Evolutionary conservation across 495 filamentous ascomycete genomes (phyloP).

Genomic region (Lophiotrema nucula): DNA sequence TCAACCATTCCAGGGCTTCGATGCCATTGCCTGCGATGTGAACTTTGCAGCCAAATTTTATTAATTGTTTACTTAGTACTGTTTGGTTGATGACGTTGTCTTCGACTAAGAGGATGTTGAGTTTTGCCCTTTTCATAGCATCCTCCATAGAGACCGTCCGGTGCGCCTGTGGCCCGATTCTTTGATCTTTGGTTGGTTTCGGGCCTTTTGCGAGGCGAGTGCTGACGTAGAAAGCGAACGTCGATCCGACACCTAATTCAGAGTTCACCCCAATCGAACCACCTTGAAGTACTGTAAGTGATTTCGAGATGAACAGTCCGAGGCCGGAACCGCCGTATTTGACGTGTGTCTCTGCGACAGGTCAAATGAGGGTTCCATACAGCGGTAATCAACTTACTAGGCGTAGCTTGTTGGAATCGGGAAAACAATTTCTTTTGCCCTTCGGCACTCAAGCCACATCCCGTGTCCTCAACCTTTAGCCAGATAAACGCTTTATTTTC

Average conservation of each 20-base stretch:
- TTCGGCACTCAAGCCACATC: constrained; percentile 3
- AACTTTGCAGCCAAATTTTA: constrained; percentile 25
- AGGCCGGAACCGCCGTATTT: constrained; percentile 11
- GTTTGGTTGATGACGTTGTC: constrained; percentile 41
- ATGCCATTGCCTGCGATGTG: constrained; percentile 34
- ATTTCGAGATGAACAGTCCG: constrained; percentile 14
- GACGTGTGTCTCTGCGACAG: constrained; percentile 7
- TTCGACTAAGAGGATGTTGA: constrained; percentile 30
- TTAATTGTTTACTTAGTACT: constrained; percentile 34
- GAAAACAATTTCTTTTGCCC: constrained; percentile 8
- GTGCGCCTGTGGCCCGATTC: too few relatives aligned
- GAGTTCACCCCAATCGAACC: constrained; percentile 16
- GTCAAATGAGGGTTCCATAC: not conserved
- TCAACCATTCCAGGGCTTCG: constrained; percentile 34
- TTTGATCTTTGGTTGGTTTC: not conserved
- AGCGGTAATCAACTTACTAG: not conserved
- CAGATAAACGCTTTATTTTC: constrained; percentile 1
- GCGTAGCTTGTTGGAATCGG: constrained; percentile 9
- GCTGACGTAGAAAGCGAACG: constrained; percentile 17
- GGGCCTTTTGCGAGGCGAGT: not conserved
- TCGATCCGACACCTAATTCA: not conserved
- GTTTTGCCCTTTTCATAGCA: not conserved
- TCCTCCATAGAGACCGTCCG: not conserved
- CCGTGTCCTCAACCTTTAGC: constrained; percentile 9
- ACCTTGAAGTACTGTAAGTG: constrained; percentile 15